Evolutionary conservation across 495 filamentous ascomycete genomes (phyloP).

Genomic region (Penicillium desertorum): DNA sequence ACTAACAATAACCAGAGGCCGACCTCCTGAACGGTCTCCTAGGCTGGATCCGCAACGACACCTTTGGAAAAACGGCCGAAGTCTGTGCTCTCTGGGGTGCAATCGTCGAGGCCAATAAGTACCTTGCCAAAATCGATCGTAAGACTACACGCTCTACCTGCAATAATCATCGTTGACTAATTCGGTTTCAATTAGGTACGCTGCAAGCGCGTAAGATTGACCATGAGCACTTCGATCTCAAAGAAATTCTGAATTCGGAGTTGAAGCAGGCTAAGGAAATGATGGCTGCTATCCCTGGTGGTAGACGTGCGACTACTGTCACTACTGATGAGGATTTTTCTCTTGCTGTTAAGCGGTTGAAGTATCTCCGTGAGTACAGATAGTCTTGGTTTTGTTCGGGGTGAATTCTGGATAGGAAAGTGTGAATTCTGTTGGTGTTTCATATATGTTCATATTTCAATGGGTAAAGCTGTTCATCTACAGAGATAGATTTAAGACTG

Average conservation of each 20-base stretch:
- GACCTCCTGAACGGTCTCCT: slow-evolving; percentile 4
- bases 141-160: background rate
- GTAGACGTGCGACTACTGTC: background rate
- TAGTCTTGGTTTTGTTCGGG: background rate
- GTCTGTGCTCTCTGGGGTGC: slow-evolving; percentile 7
- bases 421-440: background rate
- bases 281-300: slow-evolving; percentile 7
- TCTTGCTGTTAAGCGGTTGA: slow-evolving; percentile 7
- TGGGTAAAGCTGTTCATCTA: background rate
- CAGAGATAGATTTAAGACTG: too few species aligned
- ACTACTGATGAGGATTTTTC: slow-evolving; percentile 2
- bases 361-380: slow-evolving; percentile 1
- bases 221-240: background rate
- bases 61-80: slow-evolving; percentile 8
- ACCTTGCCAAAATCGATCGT: slow-evolving; percentile 4
- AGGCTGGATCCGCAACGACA: slow-evolving; percentile 12
- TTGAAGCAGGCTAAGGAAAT: slow-evolving; percentile 1
- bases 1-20: background rate
- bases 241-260: background rate
- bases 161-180: too few species aligned
- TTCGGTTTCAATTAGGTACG: background rate
- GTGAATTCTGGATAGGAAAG: background rate
- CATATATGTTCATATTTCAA: background rate
- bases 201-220: background rate
- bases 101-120: slow-evolving; percentile 7